Base-by-base conservation (phyloP, 768 basidiomycete genomes). In the Leccinum variicolor region DNA sequence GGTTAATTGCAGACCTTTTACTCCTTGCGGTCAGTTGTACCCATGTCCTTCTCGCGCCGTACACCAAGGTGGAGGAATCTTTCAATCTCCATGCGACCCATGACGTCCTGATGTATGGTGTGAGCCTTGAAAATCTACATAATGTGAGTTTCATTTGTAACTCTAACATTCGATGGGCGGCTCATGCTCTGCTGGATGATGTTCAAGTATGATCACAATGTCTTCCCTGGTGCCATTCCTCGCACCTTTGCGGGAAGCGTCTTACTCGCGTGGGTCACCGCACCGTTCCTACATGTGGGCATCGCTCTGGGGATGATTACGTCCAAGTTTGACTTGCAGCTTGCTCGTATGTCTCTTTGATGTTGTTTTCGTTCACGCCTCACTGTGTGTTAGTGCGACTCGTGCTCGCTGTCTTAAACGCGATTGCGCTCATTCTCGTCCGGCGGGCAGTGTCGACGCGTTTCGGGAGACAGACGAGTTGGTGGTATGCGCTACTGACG, bases 1-100 rank as follows among this genome's bases (percentile, higher is more conserved):
- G 56, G 28, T 26, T 73, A 9, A 57, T 64, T 4, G 73, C 82
- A 17, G 90, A 92, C 64, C 61, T 75, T 19, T 65, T 84, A 10
- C 65, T 90, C 15, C 69, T 86, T 25, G 66, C 65, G 0, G 76
- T 78, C 48, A 77, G 78, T 53, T 90, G 85, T 80, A 63, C 68
- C 1, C 89, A 96, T 62, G 88, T 95, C 49, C 62, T 89, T 25
- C 75, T 92, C 3, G 83, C 91, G 3, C 96, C 97, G 0, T 93
- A 89, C 69, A 90, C 92, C 4, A 99, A 99, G 75, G 97, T 99
- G 28, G 97, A 99, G 72, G 97, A 99, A 74, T 91, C 89, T 66
- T 98, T 98, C 79, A 94, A 89, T 63, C 81, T 98, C 9, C 97
- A 98, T 68, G 94, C 92, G 0, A 81, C 80, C 1, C 92, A 97